Evolutionary conservation across 306 rosid genomes (phyloP).

Genomic region (Pterocarpus macrocarpus): DNA sequence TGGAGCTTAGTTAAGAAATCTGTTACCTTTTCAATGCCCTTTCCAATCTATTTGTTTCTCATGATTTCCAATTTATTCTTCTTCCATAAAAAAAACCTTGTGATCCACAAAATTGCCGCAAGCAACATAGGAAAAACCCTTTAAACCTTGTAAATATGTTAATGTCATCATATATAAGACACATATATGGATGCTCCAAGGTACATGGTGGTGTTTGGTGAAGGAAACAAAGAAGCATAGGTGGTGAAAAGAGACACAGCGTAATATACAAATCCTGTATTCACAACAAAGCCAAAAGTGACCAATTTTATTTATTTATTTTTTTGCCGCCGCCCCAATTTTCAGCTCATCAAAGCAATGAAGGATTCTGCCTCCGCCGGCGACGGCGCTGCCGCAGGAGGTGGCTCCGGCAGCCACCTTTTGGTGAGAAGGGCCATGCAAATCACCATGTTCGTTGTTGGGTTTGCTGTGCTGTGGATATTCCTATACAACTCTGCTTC

Average conservation of each 20-base stretch:
- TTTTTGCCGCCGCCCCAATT: constrained; percentile 16
- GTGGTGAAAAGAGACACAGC: background rate
- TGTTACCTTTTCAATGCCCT: background rate
- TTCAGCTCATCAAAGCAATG: constrained; percentile 38
- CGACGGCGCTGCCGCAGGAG: background rate
- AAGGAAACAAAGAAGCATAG: constrained; percentile 48
- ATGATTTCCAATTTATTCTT: background rate
- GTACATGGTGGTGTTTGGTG: constrained; percentile 26
- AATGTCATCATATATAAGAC: background rate
- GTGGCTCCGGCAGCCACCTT: constrained; percentile 33
- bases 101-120: constrained; percentile 13
- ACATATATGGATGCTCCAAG: background rate
- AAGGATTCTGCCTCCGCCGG: constrained; percentile 35
- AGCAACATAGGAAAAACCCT: constrained; percentile 20
- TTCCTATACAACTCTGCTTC: constrained; percentile 45
- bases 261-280: background rate
- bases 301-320: background rate
- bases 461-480: constrained; percentile 46
- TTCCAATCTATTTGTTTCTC: background rate
- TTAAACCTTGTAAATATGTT: constrained; percentile 20
- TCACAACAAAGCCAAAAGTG: constrained; percentile 2
- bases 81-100: background rate
- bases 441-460: constrained; percentile 42
- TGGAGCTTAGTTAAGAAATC: background rate
- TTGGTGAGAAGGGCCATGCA: constrained; percentile 32